These are phyloP conservation scores for Dianthus caryophyllus DNA, from an alignment of 148 eudicot genomes.

Conservation along the genomic window DNA sequence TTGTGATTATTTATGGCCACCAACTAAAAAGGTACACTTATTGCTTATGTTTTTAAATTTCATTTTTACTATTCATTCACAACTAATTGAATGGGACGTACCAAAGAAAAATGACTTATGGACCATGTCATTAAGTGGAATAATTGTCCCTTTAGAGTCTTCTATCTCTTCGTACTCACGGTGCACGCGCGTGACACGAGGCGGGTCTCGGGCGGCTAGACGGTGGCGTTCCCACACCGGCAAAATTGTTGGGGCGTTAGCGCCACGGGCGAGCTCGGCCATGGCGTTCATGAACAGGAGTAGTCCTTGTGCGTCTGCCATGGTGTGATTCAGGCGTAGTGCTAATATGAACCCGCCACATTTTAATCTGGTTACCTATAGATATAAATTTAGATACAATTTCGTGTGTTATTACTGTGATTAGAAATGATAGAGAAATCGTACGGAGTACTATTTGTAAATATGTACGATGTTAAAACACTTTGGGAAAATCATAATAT, in stretches of 20 bases:
- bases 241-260: neutral
- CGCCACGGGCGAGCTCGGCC: constrained; percentile 34
- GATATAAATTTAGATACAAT: neutral
- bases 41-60: no score
- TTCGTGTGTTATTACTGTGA: no score
- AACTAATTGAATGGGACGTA: neutral
- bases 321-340: constrained; percentile 30
- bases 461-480: no score
- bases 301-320: constrained; percentile 30
- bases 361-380: constrained; percentile 30
- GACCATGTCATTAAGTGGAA: constrained; percentile 28
- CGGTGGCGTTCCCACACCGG: constrained; percentile 41
- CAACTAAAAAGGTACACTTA: no score
- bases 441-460: no score
- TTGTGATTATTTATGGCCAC: no score
- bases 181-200: constrained; percentile 28
- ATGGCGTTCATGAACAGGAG: constrained; percentile 36
- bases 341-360: constrained; percentile 34
- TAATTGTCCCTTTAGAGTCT: constrained; percentile 23
- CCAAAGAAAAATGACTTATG: constrained; percentile 30
- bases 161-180: constrained; percentile 26
- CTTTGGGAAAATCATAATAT: no score
- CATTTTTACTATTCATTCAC: no score
- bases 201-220: constrained; percentile 30
- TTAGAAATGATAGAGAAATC: no score